Base-by-base conservation (phyloP, 768 basidiomycete genomes). In the Amanita fuliginea region DNA sequence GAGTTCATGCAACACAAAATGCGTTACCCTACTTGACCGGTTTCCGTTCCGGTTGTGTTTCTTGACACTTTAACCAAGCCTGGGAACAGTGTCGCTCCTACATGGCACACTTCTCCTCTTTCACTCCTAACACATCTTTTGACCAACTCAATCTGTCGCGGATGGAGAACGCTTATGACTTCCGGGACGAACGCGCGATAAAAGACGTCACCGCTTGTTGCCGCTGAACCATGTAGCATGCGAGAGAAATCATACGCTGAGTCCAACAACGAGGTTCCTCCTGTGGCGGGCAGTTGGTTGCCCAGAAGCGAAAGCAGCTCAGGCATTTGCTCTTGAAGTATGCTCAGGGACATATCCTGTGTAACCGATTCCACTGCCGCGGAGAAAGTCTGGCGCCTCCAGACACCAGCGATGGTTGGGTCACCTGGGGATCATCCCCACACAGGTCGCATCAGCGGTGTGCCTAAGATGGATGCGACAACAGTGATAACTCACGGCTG, bases 151-250 rank as follows among this genome's bases (percentile, higher is more conserved):
- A 92, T 83, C 62, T 91, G 85, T 32, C 76, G 67, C 6, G 90
- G 81, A 54, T 77, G 77, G n/a, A 93, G 70, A 5, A 74, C 71
- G 57, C 78, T 82, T 4, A 81, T 85, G 14, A 92, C 65, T 58
- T 92, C 89, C 3, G 89, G 89, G 7, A 91, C 84, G 57, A 92
- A 93, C 0, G 86, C 82, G 22, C 86, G 80, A 60, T 91, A 92
- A 61, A 91, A 92, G 1, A 83, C 80, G 57, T 91, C 87, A 10
- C 76, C 77, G 14, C 76, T 68, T 34, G 67, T 67, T 8, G 78
- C 72, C 22, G 72, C 72, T 10, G 84, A 76, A 37, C 84, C 76
- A 57, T 93, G 90, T 21, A 92, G 73, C 86, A 91, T 91, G 54
- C 89, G 81, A 40, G 84, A 86, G 65, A 92, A 92, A 18, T 74